These are phyloP conservation scores for Aspergillus leporis DNA, from an alignment of 495 filamentous ascomycete species.

Conservation along the genomic window DNA sequence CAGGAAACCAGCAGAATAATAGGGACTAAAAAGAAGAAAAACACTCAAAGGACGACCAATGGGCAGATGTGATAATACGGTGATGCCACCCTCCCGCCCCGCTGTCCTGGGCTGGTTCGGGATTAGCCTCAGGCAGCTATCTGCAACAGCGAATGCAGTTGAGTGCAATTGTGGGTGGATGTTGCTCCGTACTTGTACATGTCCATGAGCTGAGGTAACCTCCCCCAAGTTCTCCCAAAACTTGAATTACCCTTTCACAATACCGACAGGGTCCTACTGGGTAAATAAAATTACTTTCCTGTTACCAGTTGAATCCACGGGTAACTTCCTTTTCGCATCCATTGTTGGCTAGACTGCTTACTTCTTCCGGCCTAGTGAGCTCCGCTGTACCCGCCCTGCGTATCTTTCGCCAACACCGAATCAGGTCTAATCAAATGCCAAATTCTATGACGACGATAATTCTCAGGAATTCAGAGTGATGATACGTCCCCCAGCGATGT, in stretches of 20 bases:
- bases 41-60: background rate
- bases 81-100: constrained; percentile 16
- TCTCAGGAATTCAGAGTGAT: constrained; percentile 33
- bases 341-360: background rate
- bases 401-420: background rate
- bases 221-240: no score
- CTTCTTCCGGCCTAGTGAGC: background rate
- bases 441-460: constrained; percentile 43
- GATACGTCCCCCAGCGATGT: constrained; percentile 29
- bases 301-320: background rate
- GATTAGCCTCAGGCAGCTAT: constrained; percentile 5
- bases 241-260: background rate
- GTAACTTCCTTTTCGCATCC: background rate
- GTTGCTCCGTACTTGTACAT: background rate
- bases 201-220: background rate
- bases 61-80: background rate
- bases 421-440: constrained; percentile 5
- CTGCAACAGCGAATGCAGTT: background rate
- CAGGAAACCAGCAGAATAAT: no score
- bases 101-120: background rate
- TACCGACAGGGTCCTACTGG: background rate
- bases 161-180: background rate
- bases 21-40: background rate
- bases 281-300: background rate
- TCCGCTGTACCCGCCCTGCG: constrained; percentile 14